Percentiles rank a stretch among this genome's conserved stretches.
Conservation (phyloP, 1,284 basidiomycete genomes). For the Melampsora abietis-canadensis region DNA sequence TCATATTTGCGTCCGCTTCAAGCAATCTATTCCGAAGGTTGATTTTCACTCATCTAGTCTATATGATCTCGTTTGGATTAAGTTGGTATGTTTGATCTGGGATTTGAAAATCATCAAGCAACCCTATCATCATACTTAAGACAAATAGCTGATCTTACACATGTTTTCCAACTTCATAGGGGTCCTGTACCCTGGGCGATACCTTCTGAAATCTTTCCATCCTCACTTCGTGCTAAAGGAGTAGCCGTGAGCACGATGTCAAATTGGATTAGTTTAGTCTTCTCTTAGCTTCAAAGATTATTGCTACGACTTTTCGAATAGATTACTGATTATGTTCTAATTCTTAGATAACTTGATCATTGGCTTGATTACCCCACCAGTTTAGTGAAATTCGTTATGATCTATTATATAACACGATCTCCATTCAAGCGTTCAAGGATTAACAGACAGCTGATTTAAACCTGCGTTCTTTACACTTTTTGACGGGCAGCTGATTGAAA, state of each 20-base stretch:
- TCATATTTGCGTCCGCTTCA: background rate
- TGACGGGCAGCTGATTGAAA: slow-evolving; percentile 19
- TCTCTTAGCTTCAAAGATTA: background rate
- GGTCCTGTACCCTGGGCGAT: slow-evolving; percentile 49
- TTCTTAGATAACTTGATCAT: slow-evolving; percentile 37
- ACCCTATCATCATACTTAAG: background rate
- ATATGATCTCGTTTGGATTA: slow-evolving; percentile 48
- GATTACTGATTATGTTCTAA: background rate
- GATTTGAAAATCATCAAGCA: background rate
- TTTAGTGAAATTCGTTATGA: slow-evolving; percentile 20
- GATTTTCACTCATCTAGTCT: slow-evolving; percentile 10
- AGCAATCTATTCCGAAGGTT: background rate
- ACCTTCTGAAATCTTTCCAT: slow-evolving; percentile 50
- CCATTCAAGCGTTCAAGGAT: background rate
- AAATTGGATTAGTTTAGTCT: slow-evolving; percentile 50
- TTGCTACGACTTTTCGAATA: background rate
- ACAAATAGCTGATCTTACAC: background rate
- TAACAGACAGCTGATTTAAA: background rate
- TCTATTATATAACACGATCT: background rate
- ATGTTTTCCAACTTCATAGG: slow-evolving; percentile 7
- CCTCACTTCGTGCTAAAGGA: slow-evolving; percentile 50
- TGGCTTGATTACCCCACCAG: slow-evolving; percentile 45
- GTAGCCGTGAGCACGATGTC: slow-evolving; percentile 50
- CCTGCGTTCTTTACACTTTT: background rate
- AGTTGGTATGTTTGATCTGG: slow-evolving; percentile 26